Conservation (phyloP, 2,329 filamentous ascomycete species). For the Colletotrichum musae region DNA sequence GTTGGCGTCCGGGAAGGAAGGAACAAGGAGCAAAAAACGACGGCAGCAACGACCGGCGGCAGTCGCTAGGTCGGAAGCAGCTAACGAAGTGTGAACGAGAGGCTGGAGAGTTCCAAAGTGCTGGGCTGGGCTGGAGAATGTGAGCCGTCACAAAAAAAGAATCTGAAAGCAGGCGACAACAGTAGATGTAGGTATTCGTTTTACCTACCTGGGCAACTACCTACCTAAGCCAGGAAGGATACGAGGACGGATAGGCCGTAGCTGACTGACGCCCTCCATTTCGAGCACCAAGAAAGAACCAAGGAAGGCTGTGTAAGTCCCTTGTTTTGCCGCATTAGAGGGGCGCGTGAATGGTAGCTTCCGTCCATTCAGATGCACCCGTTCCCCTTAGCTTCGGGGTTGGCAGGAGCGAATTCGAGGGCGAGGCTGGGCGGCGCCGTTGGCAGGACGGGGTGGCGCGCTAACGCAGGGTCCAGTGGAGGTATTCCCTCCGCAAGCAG, state of each 20-base stretch:
- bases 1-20: background rate
- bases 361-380: background rate
- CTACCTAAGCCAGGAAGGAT: background rate
- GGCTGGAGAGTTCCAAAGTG: constrained; percentile 21
- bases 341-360: background rate
- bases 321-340: constrained; percentile 3
- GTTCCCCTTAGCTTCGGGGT: background rate
- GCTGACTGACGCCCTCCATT: background rate
- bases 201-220: no score
- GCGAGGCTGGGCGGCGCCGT: constrained; percentile 5
- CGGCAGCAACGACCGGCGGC: background rate
- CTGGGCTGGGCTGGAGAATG: background rate
- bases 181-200: background rate
- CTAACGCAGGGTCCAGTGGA: constrained; percentile 12
- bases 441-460: background rate
- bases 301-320: background rate
- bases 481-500: background rate
- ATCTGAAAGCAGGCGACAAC: background rate
- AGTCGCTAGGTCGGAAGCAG: background rate
- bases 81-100: constrained; percentile 29
- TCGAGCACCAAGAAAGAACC: constrained; percentile 8
- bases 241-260: background rate
- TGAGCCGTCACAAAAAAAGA: constrained; percentile 4
- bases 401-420: constrained; percentile 1
- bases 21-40: constrained; percentile 1